Base-by-base conservation (phyloP, 179 eudicot species). In the Spinacia oleracea region DNA sequence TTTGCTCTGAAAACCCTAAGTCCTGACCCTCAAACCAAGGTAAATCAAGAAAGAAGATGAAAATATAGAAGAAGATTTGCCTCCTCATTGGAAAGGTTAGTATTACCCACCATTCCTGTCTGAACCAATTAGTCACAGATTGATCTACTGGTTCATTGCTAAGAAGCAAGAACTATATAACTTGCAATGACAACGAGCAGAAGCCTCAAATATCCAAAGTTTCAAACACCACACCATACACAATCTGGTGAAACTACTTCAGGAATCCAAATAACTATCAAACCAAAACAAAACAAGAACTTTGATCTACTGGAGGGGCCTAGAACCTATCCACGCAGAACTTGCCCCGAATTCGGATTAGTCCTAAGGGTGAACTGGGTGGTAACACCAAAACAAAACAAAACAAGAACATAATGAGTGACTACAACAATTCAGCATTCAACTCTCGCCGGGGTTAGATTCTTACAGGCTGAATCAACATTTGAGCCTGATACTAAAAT, bases 361-460 rank as follows among this genome's bases (percentile, higher is more conserved):
- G n/a, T n/a, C n/a, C n/a, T n/a, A n/a, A n/a, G n/a, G n/a, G n/a
- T n/a, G n/a, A n/a, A n/a, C n/a, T n/a, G n/a, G n/a, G n/a, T n/a
- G n/a, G n/a, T n/a, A n/a, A n/a, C n/a, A n/a, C n/a, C n/a, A n/a
- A n/a, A n/a, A 15, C 56, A 51, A 16, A 53, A 51, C 21, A 51
- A 51, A 51, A n/a, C n/a, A 6, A 56, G 20, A 10, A 58, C 2
- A 6, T 5, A 18, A 8, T 58, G 63, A 58, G 31, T 58, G 63
- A 58, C 63, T n/a, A 58, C 63, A n/a, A n/a, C 63, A 23, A 58
- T n/a, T 58, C 63, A 58, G 25, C 31, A 58, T 58, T 31, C 63
- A 60, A 60, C 65, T 27, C 32, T 60, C 6, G 1, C 35, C 3
- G 16, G 16, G 16, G 65, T 27, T 27, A 58, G 21, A 9, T 25